Percentiles rank a stretch among this genome's conserved stretches.
Conservation (phyloP, 768 basidiomycete genomes). For the Clitopilus hobsonii region DNA sequence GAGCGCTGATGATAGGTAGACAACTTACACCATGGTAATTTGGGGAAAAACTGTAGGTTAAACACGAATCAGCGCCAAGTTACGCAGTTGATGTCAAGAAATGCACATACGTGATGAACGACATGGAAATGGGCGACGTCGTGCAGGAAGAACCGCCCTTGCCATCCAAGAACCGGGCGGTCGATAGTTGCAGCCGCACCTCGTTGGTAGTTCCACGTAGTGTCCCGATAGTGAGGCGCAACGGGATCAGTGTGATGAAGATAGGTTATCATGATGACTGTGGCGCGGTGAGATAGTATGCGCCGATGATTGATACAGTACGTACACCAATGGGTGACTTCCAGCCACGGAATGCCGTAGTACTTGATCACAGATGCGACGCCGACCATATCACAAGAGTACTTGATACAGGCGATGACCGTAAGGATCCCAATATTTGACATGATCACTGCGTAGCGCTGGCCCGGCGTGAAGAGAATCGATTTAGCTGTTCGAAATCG, state of each 20-base stretch:
- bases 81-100: not conserved
- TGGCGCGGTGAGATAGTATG: not conserved
- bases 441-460: constrained; percentile 43
- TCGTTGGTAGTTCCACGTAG: constrained; percentile 52
- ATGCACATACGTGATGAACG: constrained; percentile 45
- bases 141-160: constrained; percentile 61
- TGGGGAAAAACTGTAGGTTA: constrained; percentile 49
- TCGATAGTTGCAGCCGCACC: constrained; percentile 59
- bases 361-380: constrained; percentile 34
- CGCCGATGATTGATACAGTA: constrained; percentile 1
- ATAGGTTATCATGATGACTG: constrained; percentile 49
- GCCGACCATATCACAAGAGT: constrained; percentile 30
- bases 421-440: constrained; percentile 48
- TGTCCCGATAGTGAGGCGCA: constrained; percentile 51
- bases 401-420: constrained; percentile 33
- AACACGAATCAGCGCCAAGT: not conserved
- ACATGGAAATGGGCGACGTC: constrained; percentile 60
- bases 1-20: not conserved
- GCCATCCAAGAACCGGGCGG: constrained; percentile 54
- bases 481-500: constrained; percentile 38
- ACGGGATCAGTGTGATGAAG: constrained; percentile 56
- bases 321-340: constrained; percentile 48
- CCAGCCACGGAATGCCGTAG: constrained; percentile 48
- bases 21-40: constrained; percentile 49
- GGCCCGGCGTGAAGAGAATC: constrained; percentile 41